Percentiles rank a stretch among this genome's conserved stretches.
Evolutionary conservation across 202 grass and related monocot species (phyloP).

Genomic region (Eragrostis tef): DNA sequence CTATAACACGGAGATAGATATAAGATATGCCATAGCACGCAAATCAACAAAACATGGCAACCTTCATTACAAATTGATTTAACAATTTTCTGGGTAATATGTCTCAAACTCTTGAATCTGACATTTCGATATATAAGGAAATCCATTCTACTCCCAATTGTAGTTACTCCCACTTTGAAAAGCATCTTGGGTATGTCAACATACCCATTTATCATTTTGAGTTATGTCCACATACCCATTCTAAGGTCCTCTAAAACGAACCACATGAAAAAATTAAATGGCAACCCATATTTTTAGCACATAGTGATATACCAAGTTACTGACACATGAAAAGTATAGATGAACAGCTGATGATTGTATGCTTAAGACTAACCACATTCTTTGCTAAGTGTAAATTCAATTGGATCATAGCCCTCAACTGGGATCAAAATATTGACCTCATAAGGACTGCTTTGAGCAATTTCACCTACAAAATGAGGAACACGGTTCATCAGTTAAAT

Average conservation of each 20-base stretch:
- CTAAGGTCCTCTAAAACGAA: no score
- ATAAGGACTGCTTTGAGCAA: slow-evolving; percentile 64
- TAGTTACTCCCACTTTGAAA: no score
- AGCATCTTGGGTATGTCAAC: no score
- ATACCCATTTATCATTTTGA: no score
- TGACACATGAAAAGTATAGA: no score
- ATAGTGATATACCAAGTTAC: no score
- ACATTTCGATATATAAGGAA: not conserved
- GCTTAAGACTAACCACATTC: slow-evolving; percentile 75
- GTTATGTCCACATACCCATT: no score
- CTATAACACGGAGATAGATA: slow-evolving; percentile 50
- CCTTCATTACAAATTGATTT: slow-evolving; percentile 17
- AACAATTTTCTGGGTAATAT: not conserved
- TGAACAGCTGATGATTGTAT: slow-evolving; percentile 18
- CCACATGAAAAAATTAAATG: no score
- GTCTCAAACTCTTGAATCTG: not conserved
- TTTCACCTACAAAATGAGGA: slow-evolving; percentile 69
- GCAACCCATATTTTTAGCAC: no score
- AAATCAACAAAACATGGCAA: slow-evolving; percentile 28
- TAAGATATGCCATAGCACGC: slow-evolving; percentile 15
- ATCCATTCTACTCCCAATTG: no score
- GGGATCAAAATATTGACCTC: slow-evolving; percentile 72
- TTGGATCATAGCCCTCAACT: slow-evolving; percentile 77
- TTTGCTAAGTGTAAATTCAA: slow-evolving; percentile 88
- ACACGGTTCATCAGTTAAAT: slow-evolving; percentile 30